Evolutionary conservation across 805 yeast genomes (phyloP), one percentile per base, ranked within the genome.

Genomic region (Peterozyma toletana): DNA sequence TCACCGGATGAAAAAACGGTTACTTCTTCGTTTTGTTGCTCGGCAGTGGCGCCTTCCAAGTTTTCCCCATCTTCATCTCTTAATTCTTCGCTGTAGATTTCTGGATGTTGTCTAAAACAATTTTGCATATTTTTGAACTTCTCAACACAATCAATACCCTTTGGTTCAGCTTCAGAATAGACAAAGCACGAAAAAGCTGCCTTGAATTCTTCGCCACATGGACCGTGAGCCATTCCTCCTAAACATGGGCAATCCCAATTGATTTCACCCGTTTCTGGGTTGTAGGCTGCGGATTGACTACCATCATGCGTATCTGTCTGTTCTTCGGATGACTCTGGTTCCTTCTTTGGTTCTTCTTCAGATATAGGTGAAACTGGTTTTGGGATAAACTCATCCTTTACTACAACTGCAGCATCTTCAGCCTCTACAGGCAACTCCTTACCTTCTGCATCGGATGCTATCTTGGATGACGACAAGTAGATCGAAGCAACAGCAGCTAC

Each of bases 231-330:
- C 97, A 93, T 88, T 36, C 99, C 99, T 31, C 98, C 99, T 40
- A 93, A 71, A 65, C 98, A 91, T n/a, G 99, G 98, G 64, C 99
- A 93, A 60, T 93, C 98, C 99, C 99, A 93, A 77, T 93, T 91
- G 67, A 93, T 93, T 62, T 91, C 98, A 30, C 99, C 99, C 2
- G 99, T 93, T 57, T 86, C 96, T 30, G 97, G 97, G 68, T 91
- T 79, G 66, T 79, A 91, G 3, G 98, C 96, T 34, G 88, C 85
- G 48, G 71, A 66, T 49, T 63, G 68, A 16, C 66, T 64, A 37
- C 65, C 73, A 37, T 66, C 70, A 35, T 58, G 64, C 40, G 58
- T 68, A 40, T 40, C 56, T 15, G 31, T 40, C 36, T 46, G 43
- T 11, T 37, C 41, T 18, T 47, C 45, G 31, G 37, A 30, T 30